phyloP scores from a whole-genome alignment of 495 filamentous ascomycete genomes.

The Penicillium canariense region DNA sequence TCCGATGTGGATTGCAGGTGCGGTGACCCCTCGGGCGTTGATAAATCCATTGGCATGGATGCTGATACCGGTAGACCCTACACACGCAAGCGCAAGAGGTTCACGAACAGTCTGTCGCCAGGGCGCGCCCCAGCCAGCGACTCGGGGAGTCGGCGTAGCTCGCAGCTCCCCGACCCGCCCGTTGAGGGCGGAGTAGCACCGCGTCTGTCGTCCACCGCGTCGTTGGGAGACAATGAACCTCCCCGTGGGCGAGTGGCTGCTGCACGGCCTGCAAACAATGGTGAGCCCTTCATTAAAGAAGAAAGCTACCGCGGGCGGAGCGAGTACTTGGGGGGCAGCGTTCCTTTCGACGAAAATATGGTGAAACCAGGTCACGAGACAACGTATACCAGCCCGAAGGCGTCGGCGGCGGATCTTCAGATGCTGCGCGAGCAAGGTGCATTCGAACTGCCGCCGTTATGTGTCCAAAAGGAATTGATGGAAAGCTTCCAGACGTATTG shows the following conservation, averaged over 20 bases:
- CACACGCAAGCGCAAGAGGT: conserved; percentile 31
- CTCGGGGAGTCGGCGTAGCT: conserved; percentile 22
- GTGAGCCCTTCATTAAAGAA: conserved; percentile 26
- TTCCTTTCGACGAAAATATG: conserved; percentile 35
- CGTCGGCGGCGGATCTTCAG: conserved; percentile 23
- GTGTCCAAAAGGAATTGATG: conserved; percentile 28
- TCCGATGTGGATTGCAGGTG: conserved; percentile 30
- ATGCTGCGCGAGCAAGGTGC: conserved; percentile 31
- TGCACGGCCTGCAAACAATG: conserved; percentile 5
- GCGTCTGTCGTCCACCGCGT: not conserved
- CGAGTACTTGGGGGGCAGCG: conserved; percentile 30
- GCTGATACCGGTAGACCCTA: conserved; percentile 17
- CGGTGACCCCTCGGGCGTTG: conserved; percentile 3
- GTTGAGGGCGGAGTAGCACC: conserved; percentile 4
- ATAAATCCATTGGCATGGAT: not conserved
- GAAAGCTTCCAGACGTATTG: conserved; percentile 27
- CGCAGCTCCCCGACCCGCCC: conserved; percentile 21
- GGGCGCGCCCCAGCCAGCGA: conserved; percentile 14
- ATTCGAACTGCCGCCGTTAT: conserved; percentile 25
- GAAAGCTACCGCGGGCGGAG: conserved; percentile 33
- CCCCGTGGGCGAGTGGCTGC: not conserved
- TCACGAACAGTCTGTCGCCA: conserved; percentile 31
- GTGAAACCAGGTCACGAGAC: conserved; percentile 30
- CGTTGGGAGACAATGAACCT: conserved; percentile 6
- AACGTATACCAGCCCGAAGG: conserved; percentile 27